phyloP scores from a whole-genome alignment of 164 flowering plant genomes.

The Stephania japonica region DNA sequence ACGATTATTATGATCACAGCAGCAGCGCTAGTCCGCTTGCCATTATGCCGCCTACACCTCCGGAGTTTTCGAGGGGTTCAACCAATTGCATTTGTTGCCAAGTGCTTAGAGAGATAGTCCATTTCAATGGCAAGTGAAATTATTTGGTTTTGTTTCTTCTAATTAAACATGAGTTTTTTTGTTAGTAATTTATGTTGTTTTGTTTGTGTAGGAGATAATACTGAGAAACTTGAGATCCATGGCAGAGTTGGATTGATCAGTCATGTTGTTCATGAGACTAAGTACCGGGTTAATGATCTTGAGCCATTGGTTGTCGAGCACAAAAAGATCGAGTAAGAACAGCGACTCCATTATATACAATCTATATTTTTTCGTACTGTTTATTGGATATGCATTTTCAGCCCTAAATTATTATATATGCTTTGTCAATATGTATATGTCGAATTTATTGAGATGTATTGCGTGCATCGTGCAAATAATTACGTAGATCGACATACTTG shows the following conservation, averaged over 20 bases:
- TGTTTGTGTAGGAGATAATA: constrained; percentile 19
- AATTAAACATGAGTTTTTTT: not conserved
- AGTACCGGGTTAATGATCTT: not conserved
- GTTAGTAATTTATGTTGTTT: not conserved
- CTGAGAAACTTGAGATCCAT: constrained; percentile 47
- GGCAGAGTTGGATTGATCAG: constrained; percentile 47
- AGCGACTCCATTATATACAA: not conserved
- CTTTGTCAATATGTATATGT: too few relatives aligned
- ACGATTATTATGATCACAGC: not conserved
- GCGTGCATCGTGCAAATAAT: too few relatives aligned
- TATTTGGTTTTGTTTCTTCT: not conserved
- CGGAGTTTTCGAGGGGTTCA: not conserved
- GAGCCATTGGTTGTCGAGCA: constrained; percentile 7
- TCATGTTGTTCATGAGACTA: constrained; percentile 39
- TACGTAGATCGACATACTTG: too few relatives aligned
- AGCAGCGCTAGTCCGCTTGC: not conserved
- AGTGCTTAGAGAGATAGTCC: constrained; percentile 41
- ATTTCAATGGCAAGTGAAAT: constrained; percentile 33
- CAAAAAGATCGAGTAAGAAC: constrained; percentile 44
- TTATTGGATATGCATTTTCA: too few relatives aligned
- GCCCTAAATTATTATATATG: too few relatives aligned
- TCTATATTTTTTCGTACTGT: not conserved
- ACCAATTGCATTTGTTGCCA: constrained; percentile 38
- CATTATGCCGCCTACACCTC: constrained; percentile 10
- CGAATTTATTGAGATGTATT: too few relatives aligned